Percentiles rank a stretch among this genome's conserved stretches.
Conservation (phyloP, 768 basidiomycete species). For the Phaeolepiota aurea region DNA sequence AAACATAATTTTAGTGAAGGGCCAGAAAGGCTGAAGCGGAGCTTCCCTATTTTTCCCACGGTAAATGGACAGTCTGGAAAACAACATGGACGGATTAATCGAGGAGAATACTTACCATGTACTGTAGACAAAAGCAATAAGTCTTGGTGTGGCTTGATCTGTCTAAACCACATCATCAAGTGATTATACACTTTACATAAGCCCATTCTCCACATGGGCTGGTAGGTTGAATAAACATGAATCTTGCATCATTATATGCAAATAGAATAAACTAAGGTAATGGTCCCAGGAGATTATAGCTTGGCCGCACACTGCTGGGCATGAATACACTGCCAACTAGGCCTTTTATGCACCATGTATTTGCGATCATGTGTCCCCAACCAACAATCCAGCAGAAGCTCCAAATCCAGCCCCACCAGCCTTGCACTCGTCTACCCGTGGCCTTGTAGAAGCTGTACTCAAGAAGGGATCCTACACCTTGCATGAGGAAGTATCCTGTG, state of each 20-base stretch:
- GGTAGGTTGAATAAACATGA: too few species aligned
- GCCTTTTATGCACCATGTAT: constrained; percentile 17
- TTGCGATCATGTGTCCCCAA: constrained; percentile 26
- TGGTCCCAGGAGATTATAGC: constrained; percentile 1
- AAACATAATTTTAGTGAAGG: too few species aligned
- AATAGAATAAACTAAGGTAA: neutral
- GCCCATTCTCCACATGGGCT: too few species aligned
- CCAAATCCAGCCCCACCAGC: constrained; percentile 37
- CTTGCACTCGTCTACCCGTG: constrained; percentile 27
- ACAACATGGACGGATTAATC: too few species aligned
- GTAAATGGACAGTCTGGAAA: too few species aligned
- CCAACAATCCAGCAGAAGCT: constrained; percentile 21
- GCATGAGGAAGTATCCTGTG: constrained; percentile 32
- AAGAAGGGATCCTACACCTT: constrained; percentile 27
- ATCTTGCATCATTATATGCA: neutral
- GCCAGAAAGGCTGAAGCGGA: too few species aligned
- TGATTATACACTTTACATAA: too few species aligned
- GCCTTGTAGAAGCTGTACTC: constrained; percentile 25
- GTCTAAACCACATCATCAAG: too few species aligned
- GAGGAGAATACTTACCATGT: too few species aligned
- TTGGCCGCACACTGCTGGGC: neutral
- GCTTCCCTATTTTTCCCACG: too few species aligned
- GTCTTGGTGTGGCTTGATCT: too few species aligned
- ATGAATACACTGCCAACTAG: constrained; percentile 3
- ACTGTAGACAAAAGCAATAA: too few species aligned